These are phyloP conservation scores for Fusarium circinatum DNA, from an alignment of 2,329 filamentous ascomycete genomes.

Conservation along the genomic window DNA sequence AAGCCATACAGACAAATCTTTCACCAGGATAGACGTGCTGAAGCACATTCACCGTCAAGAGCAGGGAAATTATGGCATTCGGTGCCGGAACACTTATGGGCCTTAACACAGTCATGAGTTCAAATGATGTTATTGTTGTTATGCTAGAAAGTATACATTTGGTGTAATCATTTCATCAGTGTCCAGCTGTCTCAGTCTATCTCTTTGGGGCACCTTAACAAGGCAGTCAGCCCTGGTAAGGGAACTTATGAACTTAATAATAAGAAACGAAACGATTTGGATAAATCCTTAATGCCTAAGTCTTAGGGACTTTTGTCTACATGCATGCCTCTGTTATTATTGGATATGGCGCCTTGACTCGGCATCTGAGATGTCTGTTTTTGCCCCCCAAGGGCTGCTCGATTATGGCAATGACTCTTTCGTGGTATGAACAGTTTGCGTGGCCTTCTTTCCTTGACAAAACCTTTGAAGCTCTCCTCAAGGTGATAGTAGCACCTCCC, in stretches of 20 bases:
- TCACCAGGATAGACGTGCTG: background rate
- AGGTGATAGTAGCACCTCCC: background rate
- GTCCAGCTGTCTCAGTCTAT: background rate
- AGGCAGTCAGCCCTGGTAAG: background rate
- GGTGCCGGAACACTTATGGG: background rate
- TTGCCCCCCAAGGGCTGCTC: background rate
- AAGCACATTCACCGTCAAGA: background rate
- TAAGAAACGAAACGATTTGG: background rate
- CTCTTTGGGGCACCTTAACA: too few relatives aligned
- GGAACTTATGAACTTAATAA: background rate
- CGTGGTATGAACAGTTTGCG: background rate
- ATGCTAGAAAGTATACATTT: background rate
- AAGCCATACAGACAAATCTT: background rate
- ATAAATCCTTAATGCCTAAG: background rate
- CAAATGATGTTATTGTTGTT: background rate
- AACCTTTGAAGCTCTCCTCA: background rate
- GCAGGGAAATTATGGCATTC: background rate
- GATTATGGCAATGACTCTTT: background rate
- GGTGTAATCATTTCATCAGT: background rate
- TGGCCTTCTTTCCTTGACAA: background rate
- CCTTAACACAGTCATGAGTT: background rate
- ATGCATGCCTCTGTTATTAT: background rate
- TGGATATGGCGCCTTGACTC: background rate
- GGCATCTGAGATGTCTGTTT: background rate
- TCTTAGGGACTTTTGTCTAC: background rate